Base-by-base conservation (phyloP, 1,139 yeast genomes). In the Yamadazyma trypodendri region DNA sequence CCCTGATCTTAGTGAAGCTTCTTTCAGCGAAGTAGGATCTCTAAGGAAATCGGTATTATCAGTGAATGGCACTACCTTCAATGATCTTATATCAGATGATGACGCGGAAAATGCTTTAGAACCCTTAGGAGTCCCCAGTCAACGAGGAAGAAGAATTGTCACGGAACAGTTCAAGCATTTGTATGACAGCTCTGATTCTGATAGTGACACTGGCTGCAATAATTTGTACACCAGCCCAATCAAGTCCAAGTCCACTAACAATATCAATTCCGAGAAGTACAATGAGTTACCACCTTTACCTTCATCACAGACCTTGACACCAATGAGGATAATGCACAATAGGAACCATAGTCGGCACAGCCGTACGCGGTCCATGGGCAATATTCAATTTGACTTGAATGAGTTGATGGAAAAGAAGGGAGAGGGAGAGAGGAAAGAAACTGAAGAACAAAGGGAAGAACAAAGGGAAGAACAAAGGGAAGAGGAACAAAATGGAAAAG, bases 361-460 rank as follows among this genome's bases (percentile, higher is more conserved):
- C 13, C 64, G 76, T 32, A 66, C 65, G 35, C 61, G 61, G 38
- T 68, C 74, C 3, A 58, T 69, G 68, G 64, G 60, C 39, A 59
- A 59, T 36, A 67, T 70, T 32, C 63, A 65, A 28, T 62, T 66
- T 37, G 52, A 59, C 34, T 34, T 51, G 23, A 42, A 43, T 17
- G 50, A 44, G 10, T 36, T 46, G 36, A 27, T 37, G 24, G 15
- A n/a, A 14, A 7, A n/a, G 12, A 24, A 24, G 15, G 14, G 5
- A 12, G 5, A 24, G 15, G 28, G 12, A 9, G 22, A 16, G n/a
- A 24, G 21, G 12, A 31, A 35, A 24, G 31, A 28, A 13, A 15
- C n/a, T 2, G 22, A 12, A 17, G 23, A 34, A 27, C 23, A 24
- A 16, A 12, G 13, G 10, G 16, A 24, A 12, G 10, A 17, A 37